A percentile compares a stretch with the other conserved stretches of the same genome.
Conservation (phyloP, 257 asterid genomes). For the Salvia rosmarinus region DNA sequence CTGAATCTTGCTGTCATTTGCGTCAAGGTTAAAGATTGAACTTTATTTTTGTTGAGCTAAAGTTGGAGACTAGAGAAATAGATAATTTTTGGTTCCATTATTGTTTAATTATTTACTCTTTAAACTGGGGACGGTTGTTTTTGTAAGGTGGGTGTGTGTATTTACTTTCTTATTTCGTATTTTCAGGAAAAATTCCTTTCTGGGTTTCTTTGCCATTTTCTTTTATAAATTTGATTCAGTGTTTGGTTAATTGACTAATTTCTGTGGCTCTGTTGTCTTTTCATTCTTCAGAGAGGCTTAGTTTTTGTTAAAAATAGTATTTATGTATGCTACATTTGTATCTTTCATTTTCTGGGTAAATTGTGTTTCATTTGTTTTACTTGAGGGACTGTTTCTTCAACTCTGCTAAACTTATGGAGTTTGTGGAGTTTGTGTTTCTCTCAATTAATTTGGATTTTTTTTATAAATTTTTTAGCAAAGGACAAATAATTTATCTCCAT, state of each 20-base stretch:
- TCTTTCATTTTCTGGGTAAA: slow-evolving; percentile 14
- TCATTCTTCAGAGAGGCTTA: slow-evolving; percentile 2
- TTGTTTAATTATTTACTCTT: slow-evolving; percentile 19
- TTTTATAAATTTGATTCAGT: neutral
- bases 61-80: neutral
- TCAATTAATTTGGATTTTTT: neutral
- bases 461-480: no score
- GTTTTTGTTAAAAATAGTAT: neutral
- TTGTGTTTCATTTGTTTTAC: neutral
- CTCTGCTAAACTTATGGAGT: slow-evolving; percentile 20
- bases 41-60: slow-evolving; percentile 12
- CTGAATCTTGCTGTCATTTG: slow-evolving; percentile 44
- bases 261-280: neutral
- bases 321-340: slow-evolving; percentile 12
- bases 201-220: slow-evolving; percentile 6
- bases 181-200: slow-evolving; percentile 29
- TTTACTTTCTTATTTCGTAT: slow-evolving; percentile 15
- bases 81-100: neutral
- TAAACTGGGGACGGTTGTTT: slow-evolving; percentile 28
- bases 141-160: slow-evolving; percentile 8
- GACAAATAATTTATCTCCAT: slow-evolving; percentile 9
- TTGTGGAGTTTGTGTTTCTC: slow-evolving; percentile 12
- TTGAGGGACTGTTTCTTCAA: slow-evolving; percentile 17
- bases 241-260: slow-evolving; percentile 25
- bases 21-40: slow-evolving; percentile 45